phyloP scores from a whole-genome alignment of 208 protist genomes.

The Acanthamoeba castellanii region DNA sequence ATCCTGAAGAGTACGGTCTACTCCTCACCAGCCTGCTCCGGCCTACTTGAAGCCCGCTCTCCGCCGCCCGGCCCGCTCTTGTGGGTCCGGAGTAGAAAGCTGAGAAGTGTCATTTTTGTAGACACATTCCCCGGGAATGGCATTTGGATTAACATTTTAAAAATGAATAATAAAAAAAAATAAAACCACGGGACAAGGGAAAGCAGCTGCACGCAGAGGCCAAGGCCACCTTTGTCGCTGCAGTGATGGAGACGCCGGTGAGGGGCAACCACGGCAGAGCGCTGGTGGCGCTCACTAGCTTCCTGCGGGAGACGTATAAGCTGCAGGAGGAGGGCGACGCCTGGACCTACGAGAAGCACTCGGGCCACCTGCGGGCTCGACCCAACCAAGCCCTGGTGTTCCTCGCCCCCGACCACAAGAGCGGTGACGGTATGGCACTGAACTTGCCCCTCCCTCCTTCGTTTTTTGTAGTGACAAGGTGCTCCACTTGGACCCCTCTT shows the following conservation, averaged over 20 bases:
- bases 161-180: too few relatives aligned
- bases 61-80: too few relatives aligned
- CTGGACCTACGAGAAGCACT: not conserved
- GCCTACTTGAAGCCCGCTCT: not conserved
- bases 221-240: too few relatives aligned
- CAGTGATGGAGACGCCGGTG: not conserved
- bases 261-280: not conserved
- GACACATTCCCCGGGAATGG: too few relatives aligned
- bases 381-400: not conserved
- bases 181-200: too few relatives aligned
- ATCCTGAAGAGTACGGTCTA: slow-evolving; percentile 76
- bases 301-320: not conserved
- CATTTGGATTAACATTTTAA: too few relatives aligned
- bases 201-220: too few relatives aligned
- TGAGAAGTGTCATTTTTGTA: too few relatives aligned
- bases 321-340: not conserved
- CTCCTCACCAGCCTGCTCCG: not conserved
- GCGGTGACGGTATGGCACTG: not conserved
- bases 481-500: too few relatives aligned
- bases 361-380: not conserved
- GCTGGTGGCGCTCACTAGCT: not conserved
- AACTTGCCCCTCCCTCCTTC: too few relatives aligned
- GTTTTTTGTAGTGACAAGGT: not conserved
- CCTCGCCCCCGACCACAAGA: not conserved
- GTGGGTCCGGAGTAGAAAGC: too few relatives aligned